Evolutionary conservation across 805 yeast species (phyloP).

Genomic region (Wickerhamiella occidentalis): DNA sequence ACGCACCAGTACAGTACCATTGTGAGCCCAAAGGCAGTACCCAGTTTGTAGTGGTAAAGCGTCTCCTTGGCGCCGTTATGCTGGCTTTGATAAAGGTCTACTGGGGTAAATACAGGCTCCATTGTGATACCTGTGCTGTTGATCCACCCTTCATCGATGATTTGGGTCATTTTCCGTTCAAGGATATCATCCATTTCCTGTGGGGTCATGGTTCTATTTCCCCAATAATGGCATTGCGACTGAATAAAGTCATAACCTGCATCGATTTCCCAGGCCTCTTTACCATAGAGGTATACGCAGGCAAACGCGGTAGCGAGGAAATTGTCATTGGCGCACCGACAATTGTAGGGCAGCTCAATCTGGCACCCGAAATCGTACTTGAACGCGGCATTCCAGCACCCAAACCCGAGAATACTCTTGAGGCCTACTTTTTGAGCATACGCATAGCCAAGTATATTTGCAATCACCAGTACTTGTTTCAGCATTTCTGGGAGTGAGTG

Average conservation of each 20-base stretch:
- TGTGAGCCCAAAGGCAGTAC: constrained; percentile 24
- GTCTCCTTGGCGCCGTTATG: constrained; percentile 21
- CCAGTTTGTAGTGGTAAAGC: constrained; percentile 24
- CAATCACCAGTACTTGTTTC: neutral
- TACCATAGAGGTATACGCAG: constrained; percentile 22
- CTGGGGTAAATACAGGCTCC: constrained; percentile 18
- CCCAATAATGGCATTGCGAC: constrained; percentile 25
- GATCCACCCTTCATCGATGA: constrained; percentile 12
- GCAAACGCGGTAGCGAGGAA: constrained; percentile 25
- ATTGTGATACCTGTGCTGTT: constrained; percentile 3
- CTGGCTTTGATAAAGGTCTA: constrained; percentile 14
- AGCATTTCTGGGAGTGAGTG: neutral
- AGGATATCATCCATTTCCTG: constrained; percentile 24
- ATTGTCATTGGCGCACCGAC: constrained; percentile 23
- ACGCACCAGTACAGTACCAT: constrained; percentile 27
- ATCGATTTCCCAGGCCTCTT: constrained; percentile 15
- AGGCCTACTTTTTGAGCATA: constrained; percentile 26
- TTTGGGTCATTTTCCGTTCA: constrained; percentile 20
- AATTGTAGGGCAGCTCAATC: constrained; percentile 18
- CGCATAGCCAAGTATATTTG: neutral
- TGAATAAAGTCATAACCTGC: constrained; percentile 23
- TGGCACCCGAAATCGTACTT: constrained; percentile 26
- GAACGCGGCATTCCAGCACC: constrained; percentile 27
- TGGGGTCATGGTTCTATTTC: constrained; percentile 18
- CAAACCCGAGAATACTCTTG: constrained; percentile 24